Conservation (phyloP, 129 eudicot species). For the Flaveria sonorensis region DNA sequence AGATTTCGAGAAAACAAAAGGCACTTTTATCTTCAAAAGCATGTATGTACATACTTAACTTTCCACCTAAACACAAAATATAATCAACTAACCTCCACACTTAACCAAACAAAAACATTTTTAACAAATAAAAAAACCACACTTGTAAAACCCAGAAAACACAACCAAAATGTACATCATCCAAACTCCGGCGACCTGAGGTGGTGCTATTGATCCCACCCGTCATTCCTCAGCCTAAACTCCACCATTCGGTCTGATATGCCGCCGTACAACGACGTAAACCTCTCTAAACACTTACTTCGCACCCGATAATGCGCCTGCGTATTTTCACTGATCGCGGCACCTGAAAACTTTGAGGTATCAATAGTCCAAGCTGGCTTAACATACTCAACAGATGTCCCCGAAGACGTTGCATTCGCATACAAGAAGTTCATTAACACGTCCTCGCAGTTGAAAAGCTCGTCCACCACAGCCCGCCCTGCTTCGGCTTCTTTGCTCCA, state of each 20-base stretch:
- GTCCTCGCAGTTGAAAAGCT: conserved; percentile 77
- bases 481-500: conserved; percentile 75
- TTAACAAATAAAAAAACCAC: conserved; percentile 26
- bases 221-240: conserved; percentile 66
- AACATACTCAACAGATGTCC: conserved; percentile 62
- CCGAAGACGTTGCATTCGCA: conserved; percentile 57
- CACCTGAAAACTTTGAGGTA: conserved; percentile 70
- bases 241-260: conserved; percentile 49
- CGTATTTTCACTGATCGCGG: conserved; percentile 81
- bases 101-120: background rate
- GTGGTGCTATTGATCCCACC: conserved; percentile 80
- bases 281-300: conserved; percentile 59
- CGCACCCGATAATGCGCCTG: conserved; percentile 65
- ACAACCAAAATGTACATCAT: conserved; percentile 9
- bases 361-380: conserved; percentile 72
- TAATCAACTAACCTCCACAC: background rate
- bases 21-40: conserved; percentile 18
- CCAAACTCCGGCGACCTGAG: background rate
- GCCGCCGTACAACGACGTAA: conserved; percentile 65
- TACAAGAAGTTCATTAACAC: conserved; percentile 80
- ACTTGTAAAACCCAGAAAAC: background rate
- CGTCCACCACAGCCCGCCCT: conserved; percentile 68
- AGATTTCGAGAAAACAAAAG: background rate
- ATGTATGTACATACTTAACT: conserved; percentile 16
- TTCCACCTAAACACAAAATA: background rate